Evolutionary conservation across 2,329 filamentous ascomycete species (phyloP).

Genomic region (Cordyceps farinosa): DNA sequence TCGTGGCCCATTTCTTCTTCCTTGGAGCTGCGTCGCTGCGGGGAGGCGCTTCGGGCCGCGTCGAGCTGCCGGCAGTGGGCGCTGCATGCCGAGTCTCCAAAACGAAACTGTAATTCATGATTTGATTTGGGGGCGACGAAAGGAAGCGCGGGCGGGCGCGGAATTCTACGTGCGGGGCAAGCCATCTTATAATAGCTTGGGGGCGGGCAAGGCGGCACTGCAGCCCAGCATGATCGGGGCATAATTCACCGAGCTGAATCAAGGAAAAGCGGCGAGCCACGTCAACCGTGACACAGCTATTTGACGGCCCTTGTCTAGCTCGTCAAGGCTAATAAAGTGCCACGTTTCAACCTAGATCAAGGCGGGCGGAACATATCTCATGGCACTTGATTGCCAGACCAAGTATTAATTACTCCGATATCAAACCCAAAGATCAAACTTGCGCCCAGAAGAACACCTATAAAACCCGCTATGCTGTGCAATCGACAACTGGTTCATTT

Average conservation of each 20-base stretch:
- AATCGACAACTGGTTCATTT: background rate
- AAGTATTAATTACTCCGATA: background rate
- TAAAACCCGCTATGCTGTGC: conserved; percentile 28
- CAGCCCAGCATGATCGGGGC: background rate
- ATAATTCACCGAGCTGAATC: background rate
- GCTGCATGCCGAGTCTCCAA: background rate
- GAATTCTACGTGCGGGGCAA: background rate
- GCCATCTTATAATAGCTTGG: background rate
- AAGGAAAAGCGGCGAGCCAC: background rate
- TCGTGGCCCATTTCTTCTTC: background rate
- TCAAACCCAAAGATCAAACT: background rate
- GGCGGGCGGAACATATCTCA: background rate
- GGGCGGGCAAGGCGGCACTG: background rate
- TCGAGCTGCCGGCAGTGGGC: background rate
- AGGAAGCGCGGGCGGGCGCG: background rate
- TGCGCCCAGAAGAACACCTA: conserved; percentile 5
- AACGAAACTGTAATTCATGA: background rate
- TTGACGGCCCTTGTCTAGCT: background rate
- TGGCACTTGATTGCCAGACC: background rate
- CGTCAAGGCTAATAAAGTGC: background rate
- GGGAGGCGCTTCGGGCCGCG: background rate
- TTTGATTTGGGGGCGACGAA: background rate
- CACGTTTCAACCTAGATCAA: background rate
- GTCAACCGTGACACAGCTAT: background rate
- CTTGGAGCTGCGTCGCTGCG: background rate